These are phyloP conservation scores for Withania somnifera DNA, from an alignment of 305 asterid genomes.

Conservation along the genomic window DNA sequence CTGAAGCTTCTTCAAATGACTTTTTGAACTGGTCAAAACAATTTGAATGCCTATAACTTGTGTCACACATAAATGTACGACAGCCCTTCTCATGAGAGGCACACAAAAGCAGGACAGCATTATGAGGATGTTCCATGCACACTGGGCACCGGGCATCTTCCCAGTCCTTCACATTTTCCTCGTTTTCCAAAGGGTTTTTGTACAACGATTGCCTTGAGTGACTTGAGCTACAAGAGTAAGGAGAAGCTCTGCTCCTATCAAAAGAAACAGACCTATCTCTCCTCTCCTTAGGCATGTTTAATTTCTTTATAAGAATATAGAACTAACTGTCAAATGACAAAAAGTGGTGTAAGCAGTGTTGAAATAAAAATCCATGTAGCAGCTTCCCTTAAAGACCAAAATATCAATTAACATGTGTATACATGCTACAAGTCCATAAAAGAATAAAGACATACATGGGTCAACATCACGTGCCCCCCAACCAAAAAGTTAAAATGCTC, in stretches of 20 bases:
- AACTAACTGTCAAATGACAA: neutral
- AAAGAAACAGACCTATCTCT: constrained; percentile 58
- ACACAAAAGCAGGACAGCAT: constrained; percentile 65
- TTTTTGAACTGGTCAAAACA: constrained; percentile 79
- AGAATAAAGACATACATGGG: neutral
- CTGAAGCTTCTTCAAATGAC: constrained; percentile 31
- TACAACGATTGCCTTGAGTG: constrained; percentile 25
- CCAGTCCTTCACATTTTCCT: constrained; percentile 49
- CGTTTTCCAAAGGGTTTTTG: constrained; percentile 44
- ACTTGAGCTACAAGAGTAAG: constrained; percentile 46
- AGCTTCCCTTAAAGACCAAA: neutral
- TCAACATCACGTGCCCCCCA: neutral
- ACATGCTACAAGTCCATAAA: neutral
- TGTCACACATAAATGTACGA: constrained; percentile 89
- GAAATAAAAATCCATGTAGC: neutral
- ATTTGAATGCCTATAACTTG: constrained; percentile 86
- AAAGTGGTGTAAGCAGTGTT: neutral
- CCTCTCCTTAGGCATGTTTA: constrained; percentile 63
- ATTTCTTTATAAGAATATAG: constrained; percentile 3
- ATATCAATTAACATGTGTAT: neutral
- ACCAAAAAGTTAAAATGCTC: neutral
- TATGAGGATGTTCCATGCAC: constrained; percentile 94
- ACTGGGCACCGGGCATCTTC: constrained; percentile 89
- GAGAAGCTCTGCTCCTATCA: constrained; percentile 54
- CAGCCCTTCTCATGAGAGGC: constrained; percentile 81